A percentile compares a stretch with the other conserved stretches of the same genome.
These are phyloP conservation scores for Purpureocillium lavendulum DNA, from an alignment of 2,329 filamentous ascomycete species.

Conservation along the genomic window DNA sequence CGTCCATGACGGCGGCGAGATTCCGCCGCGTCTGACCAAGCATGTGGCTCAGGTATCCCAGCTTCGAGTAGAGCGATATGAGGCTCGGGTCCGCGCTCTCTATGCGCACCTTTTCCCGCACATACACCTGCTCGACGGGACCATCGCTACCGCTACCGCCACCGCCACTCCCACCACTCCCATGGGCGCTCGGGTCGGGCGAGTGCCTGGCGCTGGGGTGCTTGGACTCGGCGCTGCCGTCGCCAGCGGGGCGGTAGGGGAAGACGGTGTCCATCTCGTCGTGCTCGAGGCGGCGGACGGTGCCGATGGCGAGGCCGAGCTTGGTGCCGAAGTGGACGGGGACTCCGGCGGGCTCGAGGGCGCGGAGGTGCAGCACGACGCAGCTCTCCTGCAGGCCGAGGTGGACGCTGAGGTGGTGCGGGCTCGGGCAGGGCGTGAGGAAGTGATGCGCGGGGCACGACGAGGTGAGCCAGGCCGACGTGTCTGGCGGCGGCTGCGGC, in stretches of 20 bases:
- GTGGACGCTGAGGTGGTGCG: conserved; percentile 58
- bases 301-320: conserved; percentile 62
- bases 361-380: conserved; percentile 61
- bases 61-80: conserved; percentile 74
- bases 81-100: conserved; percentile 85
- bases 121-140: conserved; percentile 56
- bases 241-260: conserved; percentile 39
- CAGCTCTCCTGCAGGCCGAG: conserved; percentile 61
- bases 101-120: conserved; percentile 81
- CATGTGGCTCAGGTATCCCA: conserved; percentile 68
- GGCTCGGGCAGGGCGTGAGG: conserved; percentile 37
- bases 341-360: conserved; percentile 58
- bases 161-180: too few species aligned
- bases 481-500: too few species aligned
- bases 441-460: conserved; percentile 38
- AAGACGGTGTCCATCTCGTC: conserved; percentile 78
- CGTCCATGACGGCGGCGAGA: conserved; percentile 70
- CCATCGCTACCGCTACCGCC: not conserved
- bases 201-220: conserved; percentile 15
- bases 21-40: conserved; percentile 63
- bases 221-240: conserved; percentile 15
- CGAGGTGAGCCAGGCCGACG: conserved; percentile 28
- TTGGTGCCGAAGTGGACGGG: conserved; percentile 55
- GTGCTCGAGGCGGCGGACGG: conserved; percentile 56
- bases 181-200: conserved; percentile 12